Conservation (phyloP, 352 stramenopile species). For the Hyaloperonospora arabidopsidis region DNA sequence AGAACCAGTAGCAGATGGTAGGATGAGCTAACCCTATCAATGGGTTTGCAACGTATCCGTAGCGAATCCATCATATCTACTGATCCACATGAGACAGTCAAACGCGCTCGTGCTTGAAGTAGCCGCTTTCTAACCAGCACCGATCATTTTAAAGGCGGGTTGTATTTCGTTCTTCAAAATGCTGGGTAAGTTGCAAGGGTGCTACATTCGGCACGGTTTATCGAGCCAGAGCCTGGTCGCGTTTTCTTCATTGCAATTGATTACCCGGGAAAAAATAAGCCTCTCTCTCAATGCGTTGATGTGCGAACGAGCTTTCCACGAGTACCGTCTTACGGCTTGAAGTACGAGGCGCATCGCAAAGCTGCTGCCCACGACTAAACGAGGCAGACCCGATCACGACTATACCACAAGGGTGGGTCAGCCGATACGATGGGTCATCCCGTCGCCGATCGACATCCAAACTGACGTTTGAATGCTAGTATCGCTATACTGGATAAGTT, state of each 20-base stretch:
- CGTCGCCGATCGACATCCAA: no score
- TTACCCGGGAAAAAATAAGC: neutral
- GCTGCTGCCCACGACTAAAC: slow-evolving; percentile 1
- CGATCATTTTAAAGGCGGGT: no score
- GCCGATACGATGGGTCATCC: no score
- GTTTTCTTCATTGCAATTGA: slow-evolving; percentile 12
- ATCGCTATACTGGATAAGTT: no score
- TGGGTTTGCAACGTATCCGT: no score
- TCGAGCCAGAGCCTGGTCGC: slow-evolving; percentile 18
- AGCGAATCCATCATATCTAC: no score
- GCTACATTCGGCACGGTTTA: slow-evolving; percentile 13
- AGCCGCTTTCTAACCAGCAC: no score
- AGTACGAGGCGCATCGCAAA: slow-evolving; percentile 4
- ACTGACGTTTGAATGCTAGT: no score
- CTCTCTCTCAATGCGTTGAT: slow-evolving; percentile 5
- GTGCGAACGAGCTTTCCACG: slow-evolving; percentile 8
- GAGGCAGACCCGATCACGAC: slow-evolving; percentile 5
- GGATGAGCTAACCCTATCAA: slow-evolving; percentile 7
- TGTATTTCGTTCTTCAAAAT: no score
- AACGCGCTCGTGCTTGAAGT: no score
- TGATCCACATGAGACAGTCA: no score
- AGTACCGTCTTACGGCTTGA: neutral
- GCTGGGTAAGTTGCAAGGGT: neutral
- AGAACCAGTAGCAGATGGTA: slow-evolving; percentile 5
- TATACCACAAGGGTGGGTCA: neutral